Conservation (phyloP, 805 yeast genomes). For the Myxozyma melibiosi region DNA sequence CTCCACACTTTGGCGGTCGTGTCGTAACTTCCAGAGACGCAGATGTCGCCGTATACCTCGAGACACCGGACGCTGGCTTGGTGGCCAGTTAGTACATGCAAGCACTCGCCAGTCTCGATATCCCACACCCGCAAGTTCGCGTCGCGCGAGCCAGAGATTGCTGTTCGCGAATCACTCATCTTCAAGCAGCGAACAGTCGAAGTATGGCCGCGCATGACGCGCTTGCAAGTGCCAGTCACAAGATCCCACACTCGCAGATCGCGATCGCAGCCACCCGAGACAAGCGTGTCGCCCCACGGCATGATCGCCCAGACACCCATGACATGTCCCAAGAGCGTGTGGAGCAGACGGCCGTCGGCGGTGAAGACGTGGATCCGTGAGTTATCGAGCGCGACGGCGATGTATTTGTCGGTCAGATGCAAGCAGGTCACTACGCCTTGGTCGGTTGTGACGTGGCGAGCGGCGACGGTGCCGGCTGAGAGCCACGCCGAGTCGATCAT, state of each 20-base stretch:
- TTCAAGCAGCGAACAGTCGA: conserved; percentile 86
- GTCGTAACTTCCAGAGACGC: conserved; percentile 90
- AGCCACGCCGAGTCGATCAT: conserved; percentile 47
- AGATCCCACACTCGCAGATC: conserved; percentile 97
- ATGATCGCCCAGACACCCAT: conserved; percentile 98
- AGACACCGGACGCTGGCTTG: conserved; percentile 75
- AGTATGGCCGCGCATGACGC: conserved; percentile 86
- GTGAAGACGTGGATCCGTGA: conserved; percentile 48
- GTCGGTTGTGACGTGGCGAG: conserved; percentile 43
- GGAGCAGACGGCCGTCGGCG: conserved; percentile 49
- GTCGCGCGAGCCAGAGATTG: conserved; percentile 90
- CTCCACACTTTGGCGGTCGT: conserved; percentile 90
- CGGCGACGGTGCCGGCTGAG: conserved; percentile 46
- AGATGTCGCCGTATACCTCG: conserved; percentile 72
- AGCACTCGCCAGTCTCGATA: conserved; percentile 83
- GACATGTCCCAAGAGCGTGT: conserved; percentile 95
- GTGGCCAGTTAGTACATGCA: conserved; percentile 70
- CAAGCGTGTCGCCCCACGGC: conserved; percentile 86
- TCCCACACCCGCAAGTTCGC: conserved; percentile 94
- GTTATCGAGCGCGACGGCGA: conserved; percentile 49
- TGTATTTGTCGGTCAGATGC: conserved; percentile 43
- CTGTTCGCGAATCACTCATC: conserved; percentile 76
- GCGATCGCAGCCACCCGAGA: conserved; percentile 94
- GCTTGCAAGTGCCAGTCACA: conserved; percentile 78
- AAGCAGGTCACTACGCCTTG: conserved; percentile 47